Evolutionary conservation across 768 basidiomycete species (phyloP).

Genomic region (Boletellus emodensis): DNA sequence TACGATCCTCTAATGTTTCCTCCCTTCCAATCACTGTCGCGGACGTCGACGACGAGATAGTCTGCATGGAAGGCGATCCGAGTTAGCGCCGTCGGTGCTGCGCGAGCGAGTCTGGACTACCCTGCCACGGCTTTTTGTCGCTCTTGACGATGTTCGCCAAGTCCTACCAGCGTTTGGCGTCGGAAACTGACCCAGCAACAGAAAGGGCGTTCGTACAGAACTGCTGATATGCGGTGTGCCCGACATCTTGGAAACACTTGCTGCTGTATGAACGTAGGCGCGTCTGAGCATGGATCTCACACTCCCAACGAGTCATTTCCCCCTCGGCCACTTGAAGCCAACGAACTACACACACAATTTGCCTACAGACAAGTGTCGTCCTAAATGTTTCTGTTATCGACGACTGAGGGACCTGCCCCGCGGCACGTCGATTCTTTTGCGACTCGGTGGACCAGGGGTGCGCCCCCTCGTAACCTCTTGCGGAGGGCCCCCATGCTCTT

Average conservation of each 20-base stretch:
- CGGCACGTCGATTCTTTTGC: slow-evolving; percentile 11
- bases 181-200: slow-evolving; percentile 6
- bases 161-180: slow-evolving; percentile 43
- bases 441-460: slow-evolving; percentile 25
- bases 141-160: slow-evolving; percentile 68
- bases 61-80: slow-evolving; percentile 33
- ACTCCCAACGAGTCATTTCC: not conserved
- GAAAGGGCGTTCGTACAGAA: slow-evolving; percentile 14
- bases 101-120: slow-evolving; percentile 1
- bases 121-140: slow-evolving; percentile 49
- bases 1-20: slow-evolving; percentile 70
- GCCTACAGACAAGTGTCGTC: slow-evolving; percentile 1
- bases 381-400: slow-evolving; percentile 17
- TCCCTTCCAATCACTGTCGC: slow-evolving; percentile 76
- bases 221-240: slow-evolving; percentile 18
- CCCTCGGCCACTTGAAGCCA: not conserved
- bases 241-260: slow-evolving; percentile 13
- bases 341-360: slow-evolving; percentile 4
- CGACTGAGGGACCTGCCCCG: slow-evolving; percentile 22
- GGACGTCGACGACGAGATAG: slow-evolving; percentile 77
- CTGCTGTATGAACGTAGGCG: not conserved
- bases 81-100: not conserved
- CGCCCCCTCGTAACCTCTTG: slow-evolving; percentile 17
- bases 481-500: slow-evolving; percentile 12
- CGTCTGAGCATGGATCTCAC: too few species aligned